phyloP scores from a whole-genome alignment of 768 basidiomycete genomes.

The Botryobasidium botryosum region DNA sequence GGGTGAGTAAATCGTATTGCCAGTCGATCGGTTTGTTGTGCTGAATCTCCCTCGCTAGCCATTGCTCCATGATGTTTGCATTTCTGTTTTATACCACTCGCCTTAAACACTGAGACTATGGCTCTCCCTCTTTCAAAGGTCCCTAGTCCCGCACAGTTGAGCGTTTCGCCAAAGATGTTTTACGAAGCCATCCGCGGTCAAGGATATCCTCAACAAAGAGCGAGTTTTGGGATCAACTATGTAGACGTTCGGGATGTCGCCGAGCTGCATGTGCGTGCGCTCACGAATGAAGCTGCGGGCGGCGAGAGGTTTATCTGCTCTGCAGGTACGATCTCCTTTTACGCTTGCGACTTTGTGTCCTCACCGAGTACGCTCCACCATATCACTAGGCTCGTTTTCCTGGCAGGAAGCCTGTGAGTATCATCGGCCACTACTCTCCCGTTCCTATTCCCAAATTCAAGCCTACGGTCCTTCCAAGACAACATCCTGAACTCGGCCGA shows the following conservation, averaged over 20 bases:
- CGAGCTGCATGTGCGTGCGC: constrained; percentile 4
- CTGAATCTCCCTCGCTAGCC: background rate
- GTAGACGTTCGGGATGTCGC: constrained; percentile 11
- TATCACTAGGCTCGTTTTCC: no score
- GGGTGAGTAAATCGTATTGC: background rate
- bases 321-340: no score
- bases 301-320: constrained; percentile 5
- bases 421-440: no score
- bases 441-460: no score
- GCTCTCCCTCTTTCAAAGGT: background rate
- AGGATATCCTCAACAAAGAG: background rate
- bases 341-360: no score
- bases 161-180: background rate
- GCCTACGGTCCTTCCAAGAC: no score
- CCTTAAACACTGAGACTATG: background rate
- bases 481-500: no score
- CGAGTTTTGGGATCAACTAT: no score
- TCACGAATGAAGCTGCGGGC: background rate
- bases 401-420: no score
- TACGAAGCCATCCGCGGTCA: background rate
- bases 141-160: no score
- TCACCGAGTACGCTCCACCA: no score
- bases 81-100: background rate
- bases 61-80: background rate
- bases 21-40: background rate